Evolutionary conservation across 495 filamentous ascomycete species (phyloP).

Genomic region (Aspergillus funiculosus): DNA sequence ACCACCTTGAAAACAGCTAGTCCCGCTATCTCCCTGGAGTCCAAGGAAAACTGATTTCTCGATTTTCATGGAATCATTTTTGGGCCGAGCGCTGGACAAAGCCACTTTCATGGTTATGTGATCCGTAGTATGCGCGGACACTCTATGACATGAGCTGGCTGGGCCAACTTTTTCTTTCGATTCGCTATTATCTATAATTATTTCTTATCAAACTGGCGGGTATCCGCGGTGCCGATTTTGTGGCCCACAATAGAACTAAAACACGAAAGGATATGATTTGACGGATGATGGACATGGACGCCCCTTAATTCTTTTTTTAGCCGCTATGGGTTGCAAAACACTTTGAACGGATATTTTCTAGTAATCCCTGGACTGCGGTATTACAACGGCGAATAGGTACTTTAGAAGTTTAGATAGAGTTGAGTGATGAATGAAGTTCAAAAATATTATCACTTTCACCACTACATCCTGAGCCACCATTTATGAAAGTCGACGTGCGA

Average conservation of each 20-base stretch:
- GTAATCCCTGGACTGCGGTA: too few relatives aligned
- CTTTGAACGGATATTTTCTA: slow-evolving; percentile 6
- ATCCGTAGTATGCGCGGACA: background rate
- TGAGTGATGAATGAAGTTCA: too few relatives aligned
- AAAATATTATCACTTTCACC: too few relatives aligned
- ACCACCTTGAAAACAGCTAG: slow-evolving; percentile 13
- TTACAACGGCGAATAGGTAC: too few relatives aligned
- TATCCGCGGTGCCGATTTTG: too few relatives aligned
- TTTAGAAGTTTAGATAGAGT: too few relatives aligned
- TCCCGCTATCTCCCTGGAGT: background rate
- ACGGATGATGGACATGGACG: slow-evolving; percentile 16
- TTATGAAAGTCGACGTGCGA: too few relatives aligned
- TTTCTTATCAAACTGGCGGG: background rate
- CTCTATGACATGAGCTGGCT: background rate
- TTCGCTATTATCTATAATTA: slow-evolving; percentile 1
- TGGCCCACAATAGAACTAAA: slow-evolving; percentile 10
- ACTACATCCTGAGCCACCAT: too few relatives aligned
- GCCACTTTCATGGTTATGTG: background rate
- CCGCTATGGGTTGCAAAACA: background rate
- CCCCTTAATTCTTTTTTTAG: slow-evolving; percentile 5
- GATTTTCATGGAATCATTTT: background rate
- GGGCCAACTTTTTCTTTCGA: too few relatives aligned
- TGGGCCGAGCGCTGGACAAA: too few relatives aligned
- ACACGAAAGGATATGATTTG: slow-evolving; percentile 12
- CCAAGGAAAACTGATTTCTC: slow-evolving; percentile 2